Conservation (phyloP, 495 filamentous ascomycete species). For the Staphylotrichum tortipilum region DNA sequence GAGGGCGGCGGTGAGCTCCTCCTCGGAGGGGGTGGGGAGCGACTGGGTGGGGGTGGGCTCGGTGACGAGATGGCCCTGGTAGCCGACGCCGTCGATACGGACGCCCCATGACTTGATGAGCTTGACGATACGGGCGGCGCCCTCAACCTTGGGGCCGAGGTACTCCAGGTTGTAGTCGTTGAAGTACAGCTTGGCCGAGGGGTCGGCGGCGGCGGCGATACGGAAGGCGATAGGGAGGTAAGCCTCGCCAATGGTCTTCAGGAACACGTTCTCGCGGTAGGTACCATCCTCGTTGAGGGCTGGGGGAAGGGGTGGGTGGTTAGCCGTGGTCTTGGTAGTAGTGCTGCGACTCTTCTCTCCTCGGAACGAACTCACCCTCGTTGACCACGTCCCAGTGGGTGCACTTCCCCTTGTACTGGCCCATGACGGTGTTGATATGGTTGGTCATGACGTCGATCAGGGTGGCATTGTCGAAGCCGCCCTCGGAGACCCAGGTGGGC, state of each 20-base stretch:
- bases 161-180: constrained; percentile 33
- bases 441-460: constrained; percentile 41
- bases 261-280: constrained; percentile 47
- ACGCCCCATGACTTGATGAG: constrained; percentile 30
- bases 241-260: constrained; percentile 44
- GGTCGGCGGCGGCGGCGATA: no score
- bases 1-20: constrained; percentile 39
- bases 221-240: constrained; percentile 50
- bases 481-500: constrained; percentile 45
- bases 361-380: no score
- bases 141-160: constrained; percentile 23
- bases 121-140: constrained; percentile 46
- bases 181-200: no score
- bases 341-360: no score
- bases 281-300: constrained; percentile 58
- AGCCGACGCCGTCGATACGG: constrained; percentile 34
- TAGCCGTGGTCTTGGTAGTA: no score
- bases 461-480: constrained; percentile 43
- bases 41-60: constrained; percentile 38
- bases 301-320: not conserved
- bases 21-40: constrained; percentile 10
- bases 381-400: constrained; percentile 56
- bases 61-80: constrained; percentile 55
- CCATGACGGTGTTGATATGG: constrained; percentile 47
- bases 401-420: constrained; percentile 47